phyloP scores from a whole-genome alignment of 257 asterid genomes.

The Penstemon barbatus region DNA sequence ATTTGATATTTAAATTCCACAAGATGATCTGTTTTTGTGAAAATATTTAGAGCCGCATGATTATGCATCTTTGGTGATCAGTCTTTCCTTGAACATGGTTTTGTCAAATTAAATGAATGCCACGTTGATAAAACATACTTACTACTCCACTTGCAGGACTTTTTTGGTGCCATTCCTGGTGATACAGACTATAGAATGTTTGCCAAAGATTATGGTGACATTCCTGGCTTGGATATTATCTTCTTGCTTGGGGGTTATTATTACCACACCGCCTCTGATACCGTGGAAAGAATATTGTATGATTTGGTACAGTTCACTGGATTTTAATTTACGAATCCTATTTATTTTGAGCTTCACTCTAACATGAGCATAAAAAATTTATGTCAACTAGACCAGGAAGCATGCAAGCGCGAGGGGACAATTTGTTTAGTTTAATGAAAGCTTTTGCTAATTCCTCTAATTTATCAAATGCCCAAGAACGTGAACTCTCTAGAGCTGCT shows the following conservation, averaged over 20 bases:
- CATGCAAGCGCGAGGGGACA: constrained; percentile 99
- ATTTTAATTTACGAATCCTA: constrained; percentile 29
- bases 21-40: not conserved
- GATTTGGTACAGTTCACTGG: constrained; percentile 56
- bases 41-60: not conserved
- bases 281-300: constrained; percentile 98
- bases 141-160: constrained; percentile 60
- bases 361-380: constrained; percentile 27
- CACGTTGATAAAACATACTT: not conserved
- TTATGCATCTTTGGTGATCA: constrained; percentile 10
- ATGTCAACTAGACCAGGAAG: constrained; percentile 81
- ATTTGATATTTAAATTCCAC: not conserved
- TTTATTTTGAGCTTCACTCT: constrained; percentile 33
- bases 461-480: constrained; percentile 69
- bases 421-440: constrained; percentile 67
- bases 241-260: constrained; percentile 92
- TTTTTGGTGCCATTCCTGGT: constrained; percentile 87
- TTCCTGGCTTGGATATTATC: constrained; percentile 98
- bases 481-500: constrained; percentile 50
- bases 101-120: constrained; percentile 20
- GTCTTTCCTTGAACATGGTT: constrained; percentile 18
- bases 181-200: constrained; percentile 98
- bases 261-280: constrained; percentile 94
- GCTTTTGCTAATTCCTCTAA: constrained; percentile 80
- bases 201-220: constrained; percentile 83